Conservation (phyloP, 441 rosid genomes). For the Cnidoscolus chayamansa region DNA sequence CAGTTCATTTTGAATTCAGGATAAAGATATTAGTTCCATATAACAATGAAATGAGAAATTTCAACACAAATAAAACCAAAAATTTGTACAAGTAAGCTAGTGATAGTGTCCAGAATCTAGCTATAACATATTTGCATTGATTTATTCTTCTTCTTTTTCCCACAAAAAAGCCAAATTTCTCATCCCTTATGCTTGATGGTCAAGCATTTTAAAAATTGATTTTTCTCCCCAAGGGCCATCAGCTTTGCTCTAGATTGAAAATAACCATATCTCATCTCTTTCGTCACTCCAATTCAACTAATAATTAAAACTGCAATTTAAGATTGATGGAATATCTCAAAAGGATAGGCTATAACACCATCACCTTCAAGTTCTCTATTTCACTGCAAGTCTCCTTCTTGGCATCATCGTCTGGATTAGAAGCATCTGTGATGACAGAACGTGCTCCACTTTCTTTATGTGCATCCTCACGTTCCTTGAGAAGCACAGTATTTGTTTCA, state of each 20-base stretch:
- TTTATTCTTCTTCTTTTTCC: background rate
- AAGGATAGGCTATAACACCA: slow-evolving; percentile 19
- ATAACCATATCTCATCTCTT: background rate
- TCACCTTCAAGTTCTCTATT: slow-evolving; percentile 64
- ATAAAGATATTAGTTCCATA: background rate
- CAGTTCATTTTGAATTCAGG: background rate
- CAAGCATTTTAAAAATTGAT: background rate
- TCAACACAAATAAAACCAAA: slow-evolving; percentile 1
- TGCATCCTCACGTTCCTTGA: slow-evolving; percentile 36
- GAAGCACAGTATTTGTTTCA: slow-evolving; percentile 33
- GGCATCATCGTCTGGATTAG: slow-evolving; percentile 32
- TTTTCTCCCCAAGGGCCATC: background rate
- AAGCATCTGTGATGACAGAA: slow-evolving; percentile 30
- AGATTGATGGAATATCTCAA: slow-evolving; percentile 3
- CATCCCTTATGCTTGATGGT: background rate
- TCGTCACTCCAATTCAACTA: background rate
- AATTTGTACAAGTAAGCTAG: background rate
- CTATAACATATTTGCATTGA: background rate
- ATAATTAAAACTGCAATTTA: background rate
- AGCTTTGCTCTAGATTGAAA: background rate
- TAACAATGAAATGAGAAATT: background rate
- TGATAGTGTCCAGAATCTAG: background rate
- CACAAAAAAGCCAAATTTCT: background rate
- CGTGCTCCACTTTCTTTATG: slow-evolving; percentile 27
- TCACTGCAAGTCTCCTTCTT: slow-evolving; percentile 42